Base-by-base conservation (phyloP, 495 filamentous ascomycete species). In the Talaromyces nanjingensis region DNA sequence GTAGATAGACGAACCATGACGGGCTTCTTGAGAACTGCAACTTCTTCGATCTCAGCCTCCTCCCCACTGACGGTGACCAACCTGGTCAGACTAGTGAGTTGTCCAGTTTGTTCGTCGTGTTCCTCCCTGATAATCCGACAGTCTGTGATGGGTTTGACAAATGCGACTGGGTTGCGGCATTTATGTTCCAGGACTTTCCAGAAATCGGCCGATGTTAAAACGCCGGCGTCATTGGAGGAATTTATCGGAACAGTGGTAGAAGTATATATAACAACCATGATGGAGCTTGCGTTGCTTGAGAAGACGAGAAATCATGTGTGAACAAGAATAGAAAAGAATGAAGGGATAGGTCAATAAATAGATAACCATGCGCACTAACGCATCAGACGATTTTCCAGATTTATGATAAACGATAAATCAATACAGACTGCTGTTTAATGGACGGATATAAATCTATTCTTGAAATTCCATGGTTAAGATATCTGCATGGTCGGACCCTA, bases 111-210 rank as follows among this genome's bases (percentile, higher is more conserved):
- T 5, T 22, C 6, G 55, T 58, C 55, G 3, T 58, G 55, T 33
- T 58, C 55, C 27, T 58, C 55, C 27, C 31, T 22, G 55, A 34
- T 24, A 7, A 58, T 14, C 11, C 55, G 55, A 58, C 20, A 58
- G 18, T 11, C 14, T 4, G 55, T 58, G 9, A 58, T 58, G 55
- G 55, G 4, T 34, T 58, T 58, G 55, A 58, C 55, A 16, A 58
- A 58, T 9, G 55, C 3, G 55, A 34, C 55, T 58, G 55, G 55
- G n/a, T 58, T 58, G 55, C 55, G 55, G n/a, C 55, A 58, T 58
- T 58, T 58, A 27, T 58, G 16, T 34, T 58, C 55, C 27, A 58
- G 55, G 55, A 34, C 55, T 58, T 33, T 34, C 55, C 55, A 58
- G 55, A 58, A 58, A 16, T 58, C 55, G 25, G 24, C 55, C 4